These are phyloP conservation scores for Agrocybe pediades DNA, from an alignment of 768 basidiomycete species.

Conservation along the genomic window DNA sequence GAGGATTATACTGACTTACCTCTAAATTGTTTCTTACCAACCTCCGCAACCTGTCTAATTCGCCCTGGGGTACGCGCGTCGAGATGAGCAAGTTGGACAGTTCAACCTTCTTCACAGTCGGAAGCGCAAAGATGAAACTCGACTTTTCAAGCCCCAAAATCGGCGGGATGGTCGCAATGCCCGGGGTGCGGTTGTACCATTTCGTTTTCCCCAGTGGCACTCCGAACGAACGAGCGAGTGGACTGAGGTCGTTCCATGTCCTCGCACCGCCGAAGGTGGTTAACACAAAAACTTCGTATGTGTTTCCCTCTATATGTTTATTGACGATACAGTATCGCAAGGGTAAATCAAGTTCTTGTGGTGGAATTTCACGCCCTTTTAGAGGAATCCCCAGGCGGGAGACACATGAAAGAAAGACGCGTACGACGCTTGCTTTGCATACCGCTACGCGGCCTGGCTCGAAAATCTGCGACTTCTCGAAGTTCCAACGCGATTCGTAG, in stretches of 20 bases:
- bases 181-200: slow-evolving; percentile 28
- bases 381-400: slow-evolving; percentile 21
- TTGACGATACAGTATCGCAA: slow-evolving; percentile 38
- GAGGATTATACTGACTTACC: slow-evolving; percentile 1
- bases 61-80: slow-evolving; percentile 22
- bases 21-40: slow-evolving; percentile 7
- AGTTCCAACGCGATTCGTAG: slow-evolving; percentile 1
- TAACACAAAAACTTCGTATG: slow-evolving; percentile 37
- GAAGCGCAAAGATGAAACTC: slow-evolving; percentile 35
- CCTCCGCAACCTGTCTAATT: slow-evolving; percentile 26
- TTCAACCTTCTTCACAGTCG: slow-evolving; percentile 22
- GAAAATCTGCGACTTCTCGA: slow-evolving; percentile 12
- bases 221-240: slow-evolving; percentile 32
- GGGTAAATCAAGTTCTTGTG: slow-evolving; percentile 1
- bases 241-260: slow-evolving; percentile 21
- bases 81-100: slow-evolving; percentile 8
- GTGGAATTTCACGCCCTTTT: slow-evolving; percentile 17
- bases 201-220: slow-evolving; percentile 33
- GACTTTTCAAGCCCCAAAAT: slow-evolving; percentile 22
- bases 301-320: slow-evolving; percentile 23
- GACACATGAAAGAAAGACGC: slow-evolving; percentile 22
- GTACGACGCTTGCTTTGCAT: slow-evolving; percentile 21
- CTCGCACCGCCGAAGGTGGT: slow-evolving; percentile 33
- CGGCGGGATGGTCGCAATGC: slow-evolving; percentile 29
- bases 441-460: slow-evolving; percentile 31